Evolutionary conservation across 148 eudicot species (phyloP).

Genomic region (Silene latifolia): DNA sequence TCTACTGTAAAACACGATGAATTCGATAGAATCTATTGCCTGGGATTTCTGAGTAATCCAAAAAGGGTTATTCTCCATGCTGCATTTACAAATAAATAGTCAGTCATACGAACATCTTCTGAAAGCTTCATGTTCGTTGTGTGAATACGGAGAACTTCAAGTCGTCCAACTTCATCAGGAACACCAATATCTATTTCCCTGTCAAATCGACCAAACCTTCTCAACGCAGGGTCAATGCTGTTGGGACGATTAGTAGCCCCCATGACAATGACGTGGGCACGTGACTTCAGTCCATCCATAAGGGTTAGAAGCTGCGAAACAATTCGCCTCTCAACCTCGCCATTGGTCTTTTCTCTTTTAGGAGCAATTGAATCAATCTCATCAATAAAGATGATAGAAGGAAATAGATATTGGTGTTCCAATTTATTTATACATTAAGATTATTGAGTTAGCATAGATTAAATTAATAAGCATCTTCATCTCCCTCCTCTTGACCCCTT

Average conservation of each 20-base stretch:
- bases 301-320: slow-evolving; percentile 88
- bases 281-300: slow-evolving; percentile 87
- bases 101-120: slow-evolving; percentile 50
- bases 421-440: no score
- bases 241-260: slow-evolving; percentile 96
- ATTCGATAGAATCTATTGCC: no score
- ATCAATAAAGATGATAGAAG: slow-evolving; percentile 85
- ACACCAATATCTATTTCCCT: slow-evolving; percentile 92
- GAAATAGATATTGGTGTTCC: no score
- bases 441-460: no score
- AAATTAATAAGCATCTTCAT: no score
- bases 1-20: no score
- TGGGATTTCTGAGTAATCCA: no score
- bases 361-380: slow-evolving; percentile 94
- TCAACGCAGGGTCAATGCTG: slow-evolving; percentile 84
- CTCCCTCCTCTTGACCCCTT: no score
- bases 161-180: slow-evolving; percentile 85
- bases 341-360: slow-evolving; percentile 82
- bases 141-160: slow-evolving; percentile 86
- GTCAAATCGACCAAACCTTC: slow-evolving; percentile 90
- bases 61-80: no score
- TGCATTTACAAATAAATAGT: neutral
- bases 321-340: slow-evolving; percentile 92
- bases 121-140: slow-evolving; percentile 91
- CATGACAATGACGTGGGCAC: slow-evolving; percentile 84